Evolutionary conservation across 306 rosid species (phyloP).

Genomic region (Medicago truncatula): DNA sequence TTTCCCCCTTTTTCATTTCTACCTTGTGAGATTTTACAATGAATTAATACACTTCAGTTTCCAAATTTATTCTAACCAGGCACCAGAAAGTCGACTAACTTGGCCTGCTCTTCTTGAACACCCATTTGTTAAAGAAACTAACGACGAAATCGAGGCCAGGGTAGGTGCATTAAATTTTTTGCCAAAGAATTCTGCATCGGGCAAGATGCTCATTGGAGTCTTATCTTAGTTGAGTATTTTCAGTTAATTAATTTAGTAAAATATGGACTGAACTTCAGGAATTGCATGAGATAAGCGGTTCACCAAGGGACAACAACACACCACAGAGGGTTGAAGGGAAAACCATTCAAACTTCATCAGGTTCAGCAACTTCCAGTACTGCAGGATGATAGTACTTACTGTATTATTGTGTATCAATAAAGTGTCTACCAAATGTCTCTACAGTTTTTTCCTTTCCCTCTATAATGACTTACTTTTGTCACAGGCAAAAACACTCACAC

Average conservation of each 20-base stretch:
- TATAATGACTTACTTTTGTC: slow-evolving; percentile 21
- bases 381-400: slow-evolving; percentile 30
- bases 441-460: slow-evolving; percentile 6
- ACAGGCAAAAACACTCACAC: slow-evolving; percentile 47
- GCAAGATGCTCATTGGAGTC: slow-evolving; percentile 32
- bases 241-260: slow-evolving; percentile 26
- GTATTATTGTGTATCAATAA: slow-evolving; percentile 18
- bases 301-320: slow-evolving; percentile 52
- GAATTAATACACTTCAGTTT: slow-evolving; percentile 34
- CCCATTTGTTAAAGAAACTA: slow-evolving; percentile 85
- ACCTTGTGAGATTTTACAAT: slow-evolving; percentile 22
- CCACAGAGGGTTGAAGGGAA: slow-evolving; percentile 66
- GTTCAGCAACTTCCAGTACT: slow-evolving; percentile 51
- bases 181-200: slow-evolving; percentile 14
- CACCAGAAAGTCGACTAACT: slow-evolving; percentile 89
- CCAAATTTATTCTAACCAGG: slow-evolving; percentile 53
- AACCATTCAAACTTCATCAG: slow-evolving; percentile 48
- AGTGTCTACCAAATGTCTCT: neutral
- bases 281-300: slow-evolving; percentile 50
- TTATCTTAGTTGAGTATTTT: slow-evolving; percentile 7
- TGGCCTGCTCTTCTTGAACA: slow-evolving; percentile 98
- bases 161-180: slow-evolving; percentile 53
- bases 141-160: slow-evolving; percentile 63
- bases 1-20: slow-evolving; percentile 16
- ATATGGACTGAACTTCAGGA: slow-evolving; percentile 56